A percentile compares a stretch with the other conserved stretches of the same genome.
Evolutionary conservation across 345 rosid species (phyloP).

Genomic region (Citrus maxima): DNA sequence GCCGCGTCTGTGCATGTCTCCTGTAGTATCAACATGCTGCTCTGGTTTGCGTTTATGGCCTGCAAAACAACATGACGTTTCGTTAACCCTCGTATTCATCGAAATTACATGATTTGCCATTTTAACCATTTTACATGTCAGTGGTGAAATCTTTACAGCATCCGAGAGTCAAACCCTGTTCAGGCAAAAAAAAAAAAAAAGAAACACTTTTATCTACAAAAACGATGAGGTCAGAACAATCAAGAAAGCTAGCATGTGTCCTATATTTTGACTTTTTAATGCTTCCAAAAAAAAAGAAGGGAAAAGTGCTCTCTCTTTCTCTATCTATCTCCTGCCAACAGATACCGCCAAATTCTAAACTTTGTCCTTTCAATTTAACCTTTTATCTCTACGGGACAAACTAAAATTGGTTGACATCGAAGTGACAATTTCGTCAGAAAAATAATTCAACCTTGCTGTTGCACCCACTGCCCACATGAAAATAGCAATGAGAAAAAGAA

Average conservation of each 20-base stretch:
- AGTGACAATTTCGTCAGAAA: neutral
- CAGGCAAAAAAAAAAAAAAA: neutral
- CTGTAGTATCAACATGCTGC: constrained; percentile 88
- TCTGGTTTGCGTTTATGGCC: constrained; percentile 92
- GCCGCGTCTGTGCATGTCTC: constrained; percentile 95
- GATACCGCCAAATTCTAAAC: constrained; percentile 40
- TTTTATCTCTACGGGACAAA: constrained; percentile 33
- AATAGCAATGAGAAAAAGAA: neutral
- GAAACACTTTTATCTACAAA: neutral
- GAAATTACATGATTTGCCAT: constrained; percentile 22
- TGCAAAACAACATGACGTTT: constrained; percentile 18
- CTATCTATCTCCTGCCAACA: constrained; percentile 9
- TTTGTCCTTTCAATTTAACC: constrained; percentile 26
- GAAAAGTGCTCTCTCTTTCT: constrained; percentile 4
- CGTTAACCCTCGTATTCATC: neutral
- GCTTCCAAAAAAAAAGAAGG: neutral
- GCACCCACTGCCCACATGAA: neutral
- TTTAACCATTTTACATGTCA: neutral
- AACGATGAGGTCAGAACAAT: constrained; percentile 4
- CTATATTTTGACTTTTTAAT: constrained; percentile 54
- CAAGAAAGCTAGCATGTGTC: constrained; percentile 45
- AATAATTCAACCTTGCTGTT: too few species aligned
- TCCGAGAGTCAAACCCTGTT: neutral
- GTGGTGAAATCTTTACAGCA: neutral
- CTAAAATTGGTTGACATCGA: neutral